Base-by-base conservation (phyloP, 1,139 yeast species). In the Yamadazyma conglobata region DNA sequence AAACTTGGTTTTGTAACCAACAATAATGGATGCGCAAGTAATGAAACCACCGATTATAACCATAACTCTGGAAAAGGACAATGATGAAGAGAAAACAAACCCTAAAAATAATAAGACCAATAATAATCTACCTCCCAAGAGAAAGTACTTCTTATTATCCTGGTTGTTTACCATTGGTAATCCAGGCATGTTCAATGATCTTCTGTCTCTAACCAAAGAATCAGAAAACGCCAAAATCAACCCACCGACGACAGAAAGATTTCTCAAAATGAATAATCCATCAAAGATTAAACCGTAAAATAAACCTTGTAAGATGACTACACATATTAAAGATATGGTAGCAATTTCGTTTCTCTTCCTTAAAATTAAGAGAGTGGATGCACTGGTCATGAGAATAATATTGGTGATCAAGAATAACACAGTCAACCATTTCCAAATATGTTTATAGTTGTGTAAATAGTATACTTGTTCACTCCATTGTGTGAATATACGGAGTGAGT, bases 391-490 rank as follows among this genome's bases (percentile, higher is more conserved):
- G 31, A 77, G 64, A 5, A 77, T 33, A 25, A 89, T 76, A 47
- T 89, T 87, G 32, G 64, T 26, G 4, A 77, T 43, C 43, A 91
- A 70, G 50, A 88, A 85, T 18, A 77, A 32, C 18, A 83, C 71
- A n/a, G 91, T 87, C 36, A 89, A 57, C 71, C 85, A 77, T 46
- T 77, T 73, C 61, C 95, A 94, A 40, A 81, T 60, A 48, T 81
- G 87, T 52, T 95, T 79, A 63, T 80, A 84, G 46, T 77, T 77
- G 65, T 86, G 76, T 47, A 91, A 70, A 56, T 85, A 91, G 54
- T 78, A 81, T 18, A 87, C 87, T 58, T 91, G 98, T 50, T 88
- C 95, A 19, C 72, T 59, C 97, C 97, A 91, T 60, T 89, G 97
- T 10, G 88, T 68, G 37, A 80, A 52, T 48, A 91, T 86, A 56